These are phyloP conservation scores for Avena eriantha DNA, from an alignment of 176 grass and related monocot genomes.

Conservation along the genomic window DNA sequence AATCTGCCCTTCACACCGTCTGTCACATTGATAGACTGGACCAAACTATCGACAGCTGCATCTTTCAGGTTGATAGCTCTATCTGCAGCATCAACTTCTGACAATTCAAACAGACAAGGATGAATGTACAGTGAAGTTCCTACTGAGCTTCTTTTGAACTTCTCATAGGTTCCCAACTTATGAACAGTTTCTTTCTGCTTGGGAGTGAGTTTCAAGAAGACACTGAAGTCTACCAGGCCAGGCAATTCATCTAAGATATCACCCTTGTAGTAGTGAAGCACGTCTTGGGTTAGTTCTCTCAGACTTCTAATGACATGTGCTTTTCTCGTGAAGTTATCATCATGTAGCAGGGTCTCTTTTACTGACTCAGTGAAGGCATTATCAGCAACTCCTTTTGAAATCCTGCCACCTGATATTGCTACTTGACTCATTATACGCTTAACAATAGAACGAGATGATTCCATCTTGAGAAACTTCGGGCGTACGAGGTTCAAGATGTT, in stretches of 20 bases:
- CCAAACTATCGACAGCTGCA: constrained; percentile 58
- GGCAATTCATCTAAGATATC: constrained; percentile 95
- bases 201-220: constrained; percentile 70
- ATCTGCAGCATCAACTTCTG: constrained; percentile 69
- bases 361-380: constrained; percentile 65
- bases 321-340: constrained; percentile 81
- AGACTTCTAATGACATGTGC: constrained; percentile 84
- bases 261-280: constrained; percentile 96
- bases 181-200: constrained; percentile 67
- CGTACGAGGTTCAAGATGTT: constrained; percentile 93
- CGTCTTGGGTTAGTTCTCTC: constrained; percentile 84
- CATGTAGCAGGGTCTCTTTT: constrained; percentile 73
- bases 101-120: constrained; percentile 71
- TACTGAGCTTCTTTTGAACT: constrained; percentile 74
- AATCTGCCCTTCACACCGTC: constrained; percentile 93
- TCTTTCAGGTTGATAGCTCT: constrained; percentile 53
- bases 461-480: constrained; percentile 87
- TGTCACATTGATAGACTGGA: constrained; percentile 56
- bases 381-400: constrained; percentile 52
- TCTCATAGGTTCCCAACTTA: constrained; percentile 67
- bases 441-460: constrained; percentile 62
- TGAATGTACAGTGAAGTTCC: constrained; percentile 78
- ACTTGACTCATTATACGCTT: constrained; percentile 83
- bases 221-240: constrained; percentile 81
- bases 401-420: constrained; percentile 58